Base-by-base conservation (phyloP, 78 protist genomes). In the Fonticula alba region DNA sequence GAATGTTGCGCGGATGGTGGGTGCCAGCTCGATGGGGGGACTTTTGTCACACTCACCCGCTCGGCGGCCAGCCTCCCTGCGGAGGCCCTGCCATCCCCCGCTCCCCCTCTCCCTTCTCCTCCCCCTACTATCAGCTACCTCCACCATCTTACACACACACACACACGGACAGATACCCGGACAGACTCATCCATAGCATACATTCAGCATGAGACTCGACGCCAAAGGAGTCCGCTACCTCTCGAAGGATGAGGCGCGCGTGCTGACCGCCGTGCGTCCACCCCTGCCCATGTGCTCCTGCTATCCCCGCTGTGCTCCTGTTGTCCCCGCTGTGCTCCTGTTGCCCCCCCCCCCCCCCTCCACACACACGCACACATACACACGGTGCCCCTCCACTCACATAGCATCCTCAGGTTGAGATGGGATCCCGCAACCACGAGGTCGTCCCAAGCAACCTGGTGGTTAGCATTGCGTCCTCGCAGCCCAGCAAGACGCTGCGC, bases 401-500 rank as follows among this genome's bases (percentile, higher is more conserved):
- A 32, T n/a, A n/a, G n/a, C 24, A 11, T 17, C 32, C 27, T 5
- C 40, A 51, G 55, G 38, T 74, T 15, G 96, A 90, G 66, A 62
- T 82, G 84, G 96, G 92, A 50, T 81, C 70, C 87, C 64, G 66
- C 49, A 90, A 90, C 62, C 96, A 90, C 69, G 93, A 90, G 66
- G n/a, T 79, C 0, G 95, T 91, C 1, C 98, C 99, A 2, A 22
- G 55, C 0, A 24, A 46, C 19, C 76, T 95, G 29, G 66, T 95
- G 47, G 74, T 77, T 24, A n/a, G 35, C 13, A 72, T 95, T 27
- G 82, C 98, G 0, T 81, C 71, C 36, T 73, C 90, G 10, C 66
- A 55, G 32, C 71, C 59, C 19, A 85, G 92, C 29, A 90, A 86
- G 17, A 64, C 65, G 7, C 32, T 40, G 62, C 80, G 74, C 43